A percentile compares a stretch with the other conserved stretches of the same genome.
phyloP scores from a whole-genome alignment of 352 stramenopile genomes.

The Phytopythium helicoides region DNA sequence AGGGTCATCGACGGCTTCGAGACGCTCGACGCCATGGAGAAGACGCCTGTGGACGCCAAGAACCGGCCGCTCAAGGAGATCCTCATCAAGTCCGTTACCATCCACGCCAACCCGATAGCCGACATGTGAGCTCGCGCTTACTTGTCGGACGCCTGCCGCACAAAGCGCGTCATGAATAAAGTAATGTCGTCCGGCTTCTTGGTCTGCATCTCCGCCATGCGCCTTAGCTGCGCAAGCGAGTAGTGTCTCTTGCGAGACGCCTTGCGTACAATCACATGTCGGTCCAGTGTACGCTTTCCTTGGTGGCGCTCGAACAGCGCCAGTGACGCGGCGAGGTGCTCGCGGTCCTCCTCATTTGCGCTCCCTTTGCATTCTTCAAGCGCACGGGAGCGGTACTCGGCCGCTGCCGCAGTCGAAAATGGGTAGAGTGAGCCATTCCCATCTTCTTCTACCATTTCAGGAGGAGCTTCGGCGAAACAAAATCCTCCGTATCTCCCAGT shows the following conservation, averaged over 20 bases:
- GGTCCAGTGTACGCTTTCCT: constrained; percentile 45
- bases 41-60: constrained; percentile 91
- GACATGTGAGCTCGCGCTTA: constrained; percentile 30
- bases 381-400: constrained; percentile 59
- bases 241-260: constrained; percentile 67
- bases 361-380: constrained; percentile 21
- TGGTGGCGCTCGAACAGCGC: constrained; percentile 51
- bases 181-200: constrained; percentile 84
- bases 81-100: constrained; percentile 83
- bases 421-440: constrained; percentile 30
- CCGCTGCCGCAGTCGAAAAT: constrained; percentile 59
- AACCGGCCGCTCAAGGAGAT: constrained; percentile 89
- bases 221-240: constrained; percentile 58
- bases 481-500: neutral
- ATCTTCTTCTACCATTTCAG: neutral
- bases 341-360: constrained; percentile 16
- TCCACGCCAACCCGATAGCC: constrained; percentile 93
- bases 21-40: constrained; percentile 96
- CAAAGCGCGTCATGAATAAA: constrained; percentile 61
- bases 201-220: constrained; percentile 71
- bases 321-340: constrained; percentile 48
- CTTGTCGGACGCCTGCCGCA: constrained; percentile 8
- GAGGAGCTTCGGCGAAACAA: constrained; percentile 2
- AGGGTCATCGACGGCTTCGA: constrained; percentile 96
- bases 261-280: constrained; percentile 51